phyloP scores from a whole-genome alignment of 2,329 filamentous ascomycete genomes.

The Cordyceps javanica region DNA sequence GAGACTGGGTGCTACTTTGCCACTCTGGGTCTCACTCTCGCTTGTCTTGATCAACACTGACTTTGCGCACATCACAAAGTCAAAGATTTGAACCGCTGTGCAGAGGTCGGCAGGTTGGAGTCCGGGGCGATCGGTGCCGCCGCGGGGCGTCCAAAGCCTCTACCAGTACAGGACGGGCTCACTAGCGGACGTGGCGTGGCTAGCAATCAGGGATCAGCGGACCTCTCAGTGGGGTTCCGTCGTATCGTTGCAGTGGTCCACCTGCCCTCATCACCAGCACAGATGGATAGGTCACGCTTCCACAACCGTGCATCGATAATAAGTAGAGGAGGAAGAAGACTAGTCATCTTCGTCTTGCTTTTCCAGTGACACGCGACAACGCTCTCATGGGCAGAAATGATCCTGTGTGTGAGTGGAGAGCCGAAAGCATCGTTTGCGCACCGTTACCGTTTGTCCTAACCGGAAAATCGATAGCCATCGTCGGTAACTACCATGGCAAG shows the following conservation, averaged over 20 bases:
- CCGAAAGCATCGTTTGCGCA: too few relatives aligned
- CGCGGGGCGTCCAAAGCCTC: too few relatives aligned
- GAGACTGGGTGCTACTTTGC: too few relatives aligned
- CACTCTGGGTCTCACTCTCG: background rate
- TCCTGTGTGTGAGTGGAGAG: too few relatives aligned
- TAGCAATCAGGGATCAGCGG: background rate
- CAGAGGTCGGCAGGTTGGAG: too few relatives aligned
- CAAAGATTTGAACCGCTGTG: too few relatives aligned
- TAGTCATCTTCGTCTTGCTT: background rate
- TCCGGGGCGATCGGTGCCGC: too few relatives aligned
- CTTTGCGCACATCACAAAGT: too few relatives aligned
- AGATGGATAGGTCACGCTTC: background rate
- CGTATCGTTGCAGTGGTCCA: background rate
- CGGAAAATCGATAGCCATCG: background rate
- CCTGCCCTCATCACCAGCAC: constrained; percentile 3
- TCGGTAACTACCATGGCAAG: background rate
- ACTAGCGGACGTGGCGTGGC: background rate
- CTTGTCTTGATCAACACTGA: too few relatives aligned
- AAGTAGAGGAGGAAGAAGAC: background rate
- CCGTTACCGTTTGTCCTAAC: background rate
- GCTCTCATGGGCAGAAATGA: background rate
- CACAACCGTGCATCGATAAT: background rate
- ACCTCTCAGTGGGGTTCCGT: background rate
- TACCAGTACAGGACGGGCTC: background rate
- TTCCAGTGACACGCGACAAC: background rate